Evolutionary conservation across 2,329 filamentous ascomycete genomes (phyloP).

Genomic region (Aspergillaceae sp.): DNA sequence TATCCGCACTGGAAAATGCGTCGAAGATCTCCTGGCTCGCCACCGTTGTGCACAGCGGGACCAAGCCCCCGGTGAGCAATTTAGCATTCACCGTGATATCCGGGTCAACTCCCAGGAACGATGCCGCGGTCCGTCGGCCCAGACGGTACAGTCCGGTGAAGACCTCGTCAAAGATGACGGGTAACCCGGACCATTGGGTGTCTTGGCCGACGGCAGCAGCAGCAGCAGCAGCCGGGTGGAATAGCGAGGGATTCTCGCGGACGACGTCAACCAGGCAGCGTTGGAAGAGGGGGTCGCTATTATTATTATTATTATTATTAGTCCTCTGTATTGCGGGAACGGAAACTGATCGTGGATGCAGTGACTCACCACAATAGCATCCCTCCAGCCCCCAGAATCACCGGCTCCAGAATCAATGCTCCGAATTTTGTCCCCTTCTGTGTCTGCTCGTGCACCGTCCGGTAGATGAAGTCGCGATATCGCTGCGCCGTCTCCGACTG

Average conservation of each 20-base stretch:
- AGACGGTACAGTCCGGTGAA: conserved; percentile 81
- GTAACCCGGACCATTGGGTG: conserved; percentile 59
- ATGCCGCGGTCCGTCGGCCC: conserved; percentile 60
- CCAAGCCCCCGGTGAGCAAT: conserved; percentile 67
- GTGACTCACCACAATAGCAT: conserved; percentile 65
- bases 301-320: conserved; percentile 2
- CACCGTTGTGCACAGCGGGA: conserved; percentile 68
- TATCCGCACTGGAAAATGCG: conserved; percentile 62
- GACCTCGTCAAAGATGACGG: conserved; percentile 76
- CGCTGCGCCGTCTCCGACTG: conserved; percentile 36
- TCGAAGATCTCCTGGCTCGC: conserved; percentile 66
- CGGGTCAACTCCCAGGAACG: conserved; percentile 58
- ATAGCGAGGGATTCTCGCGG: conserved; percentile 50
- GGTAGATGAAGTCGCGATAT: conserved; percentile 55
- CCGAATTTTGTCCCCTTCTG: conserved; percentile 58
- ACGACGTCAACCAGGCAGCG: conserved; percentile 59
- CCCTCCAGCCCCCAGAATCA: conserved; percentile 72
- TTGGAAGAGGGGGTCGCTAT: conserved; percentile 72
- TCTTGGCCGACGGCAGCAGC: too few relatives aligned
- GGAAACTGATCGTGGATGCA: conserved; percentile 5
- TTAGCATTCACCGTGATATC: conserved; percentile 79
- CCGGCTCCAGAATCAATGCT: conserved; percentile 68
- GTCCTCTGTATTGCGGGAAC: background rate
- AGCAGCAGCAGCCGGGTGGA: conserved; percentile 21
- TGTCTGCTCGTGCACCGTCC: conserved; percentile 46